A percentile compares a stretch with the other conserved stretches of the same genome.
These are phyloP conservation scores for Argentina anserina DNA, from an alignment of 306 rosid species.

Conservation along the genomic window DNA sequence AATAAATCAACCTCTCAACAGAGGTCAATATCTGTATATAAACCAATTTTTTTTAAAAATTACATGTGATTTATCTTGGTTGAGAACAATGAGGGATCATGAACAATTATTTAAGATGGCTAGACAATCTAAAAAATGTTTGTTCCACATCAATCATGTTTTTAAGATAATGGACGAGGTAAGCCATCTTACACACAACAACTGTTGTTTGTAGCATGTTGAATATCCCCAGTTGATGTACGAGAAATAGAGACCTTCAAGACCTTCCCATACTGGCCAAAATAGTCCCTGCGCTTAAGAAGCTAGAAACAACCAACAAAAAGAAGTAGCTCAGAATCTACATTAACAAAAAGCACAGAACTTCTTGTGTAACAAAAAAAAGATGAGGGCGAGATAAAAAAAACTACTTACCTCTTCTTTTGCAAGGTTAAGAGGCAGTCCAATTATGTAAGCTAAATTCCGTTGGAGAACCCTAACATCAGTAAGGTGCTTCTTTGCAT, in stretches of 20 bases:
- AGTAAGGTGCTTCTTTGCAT: slow-evolving; percentile 87
- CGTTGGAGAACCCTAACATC: slow-evolving; percentile 94
- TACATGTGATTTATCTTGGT: not conserved
- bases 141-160: not conserved
- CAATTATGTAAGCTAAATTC: slow-evolving; percentile 87
- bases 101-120: not conserved
- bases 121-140: not conserved
- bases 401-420: slow-evolving; percentile 71
- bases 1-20: not conserved
- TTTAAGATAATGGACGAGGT: slow-evolving; percentile 9
- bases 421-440: slow-evolving; percentile 60
- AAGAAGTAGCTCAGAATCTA: not conserved
- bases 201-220: slow-evolving; percentile 85
- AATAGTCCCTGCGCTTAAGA: slow-evolving; percentile 81
- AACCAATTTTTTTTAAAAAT: not conserved
- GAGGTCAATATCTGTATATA: not conserved
- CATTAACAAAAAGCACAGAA: not conserved
- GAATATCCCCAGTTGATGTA: slow-evolving; percentile 85
- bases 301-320: slow-evolving; percentile 36
- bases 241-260: slow-evolving; percentile 93
- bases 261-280: slow-evolving; percentile 96
- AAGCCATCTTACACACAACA: slow-evolving; percentile 86
- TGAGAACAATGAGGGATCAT: not conserved
- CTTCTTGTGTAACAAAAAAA: not conserved
- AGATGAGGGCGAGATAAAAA: slow-evolving; percentile 18